Evolutionary conservation across 148 eudicot genomes (phyloP).

Genomic region (Simmondsia chinensis): DNA sequence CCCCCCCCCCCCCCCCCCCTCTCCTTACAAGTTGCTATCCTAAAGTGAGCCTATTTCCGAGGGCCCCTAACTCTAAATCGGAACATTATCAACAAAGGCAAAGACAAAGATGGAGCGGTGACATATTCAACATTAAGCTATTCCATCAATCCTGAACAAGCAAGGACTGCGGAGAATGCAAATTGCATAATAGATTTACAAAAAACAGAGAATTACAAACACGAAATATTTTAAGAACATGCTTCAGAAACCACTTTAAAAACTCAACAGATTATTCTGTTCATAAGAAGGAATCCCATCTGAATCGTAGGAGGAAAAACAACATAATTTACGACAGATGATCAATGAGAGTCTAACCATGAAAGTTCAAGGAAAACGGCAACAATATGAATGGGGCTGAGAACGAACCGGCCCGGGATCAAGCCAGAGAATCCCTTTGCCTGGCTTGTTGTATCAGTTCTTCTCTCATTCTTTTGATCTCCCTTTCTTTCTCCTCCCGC

Average conservation of each 20-base stretch:
- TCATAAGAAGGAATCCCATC: constrained; percentile 3
- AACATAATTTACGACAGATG: constrained; percentile 8
- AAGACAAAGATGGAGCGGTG: no score
- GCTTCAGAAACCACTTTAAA: background rate
- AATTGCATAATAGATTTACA: no score
- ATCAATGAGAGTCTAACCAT: constrained; percentile 12
- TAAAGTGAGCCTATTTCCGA: no score
- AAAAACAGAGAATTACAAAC: no score
- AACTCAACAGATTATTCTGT: constrained; percentile 3
- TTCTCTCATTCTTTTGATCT: constrained; percentile 57
- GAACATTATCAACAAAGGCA: no score
- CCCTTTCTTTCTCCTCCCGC: constrained; percentile 59
- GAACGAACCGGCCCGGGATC: constrained; percentile 6
- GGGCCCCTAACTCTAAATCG: no score
- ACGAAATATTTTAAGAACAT: background rate
- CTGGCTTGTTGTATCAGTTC: constrained; percentile 39
- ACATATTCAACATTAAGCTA: no score
- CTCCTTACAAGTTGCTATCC: no score
- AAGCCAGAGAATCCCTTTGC: constrained; percentile 44
- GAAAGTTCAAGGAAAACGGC: constrained; percentile 10
- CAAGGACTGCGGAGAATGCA: no score
- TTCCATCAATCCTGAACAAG: no score
- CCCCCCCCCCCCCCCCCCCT: no score
- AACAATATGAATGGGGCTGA: constrained; percentile 9
- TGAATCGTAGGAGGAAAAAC: constrained; percentile 6